Conservation (phyloP, 1,284 basidiomycete species). For the Trichosporon faecale region DNA sequence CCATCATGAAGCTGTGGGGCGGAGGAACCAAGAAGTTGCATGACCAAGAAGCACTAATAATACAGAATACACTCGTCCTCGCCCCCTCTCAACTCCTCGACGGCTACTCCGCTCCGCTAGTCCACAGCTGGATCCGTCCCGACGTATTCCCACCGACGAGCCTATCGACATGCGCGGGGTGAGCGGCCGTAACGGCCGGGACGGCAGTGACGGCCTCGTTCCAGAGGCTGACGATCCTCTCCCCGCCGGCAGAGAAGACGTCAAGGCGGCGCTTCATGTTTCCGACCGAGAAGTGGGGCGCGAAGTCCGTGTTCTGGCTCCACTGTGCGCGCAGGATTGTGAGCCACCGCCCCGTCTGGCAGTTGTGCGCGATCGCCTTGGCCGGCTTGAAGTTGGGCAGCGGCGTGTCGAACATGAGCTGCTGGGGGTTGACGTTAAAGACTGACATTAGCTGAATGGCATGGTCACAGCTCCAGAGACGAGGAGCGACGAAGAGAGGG, state of each 20-base stretch:
- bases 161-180: slow-evolving; percentile 48
- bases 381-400: slow-evolving; percentile 42
- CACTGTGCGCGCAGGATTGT: slow-evolving; percentile 55
- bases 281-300: slow-evolving; percentile 53
- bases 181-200: slow-evolving; percentile 52
- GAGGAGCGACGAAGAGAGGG: not conserved
- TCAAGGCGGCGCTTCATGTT: slow-evolving; percentile 54
- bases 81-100: too few relatives aligned
- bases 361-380: slow-evolving; percentile 49
- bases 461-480: not conserved
- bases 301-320: slow-evolving; percentile 50
- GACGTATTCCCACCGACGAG: slow-evolving; percentile 52
- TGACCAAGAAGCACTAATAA: not conserved
- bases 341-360: slow-evolving; percentile 55
- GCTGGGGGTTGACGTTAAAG: slow-evolving; percentile 47
- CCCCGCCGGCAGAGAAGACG: slow-evolving; percentile 47
- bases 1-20: not conserved
- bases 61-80: not conserved
- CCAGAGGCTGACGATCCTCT: slow-evolving; percentile 43
- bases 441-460: slow-evolving; percentile 34
- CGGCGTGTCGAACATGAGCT: slow-evolving; percentile 35
- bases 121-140: slow-evolving; percentile 49
- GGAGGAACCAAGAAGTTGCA: not conserved
- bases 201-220: slow-evolving; percentile 51
- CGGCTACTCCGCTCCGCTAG: not conserved